Evolutionary conservation across 2,329 filamentous ascomycete species (phyloP), one percentile per base, ranked within the genome.

Genomic region (Alternaria atra): DNA sequence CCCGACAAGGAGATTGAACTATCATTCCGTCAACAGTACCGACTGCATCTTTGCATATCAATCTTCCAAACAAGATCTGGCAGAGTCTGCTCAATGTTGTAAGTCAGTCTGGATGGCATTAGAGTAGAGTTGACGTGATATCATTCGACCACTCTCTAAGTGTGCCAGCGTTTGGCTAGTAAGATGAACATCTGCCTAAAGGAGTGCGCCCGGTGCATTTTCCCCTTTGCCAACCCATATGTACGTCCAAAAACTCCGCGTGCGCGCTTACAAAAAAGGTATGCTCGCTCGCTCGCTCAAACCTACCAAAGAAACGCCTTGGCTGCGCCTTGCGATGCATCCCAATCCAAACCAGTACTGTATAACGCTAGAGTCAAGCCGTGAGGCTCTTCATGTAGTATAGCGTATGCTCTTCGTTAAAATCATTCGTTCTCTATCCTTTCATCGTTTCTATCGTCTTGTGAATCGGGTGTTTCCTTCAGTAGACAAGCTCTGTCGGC

Each of bases 221-320:
- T 34, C 7, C 23, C 35, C 43, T 34, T 47, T 17, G 1, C 52
- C 40, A 25, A 30, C 27, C 55, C 48, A 47, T 52, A 30, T 58
- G 40, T 53, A 58, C 48, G 47, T 58, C 34, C 40, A 13, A 7
- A 58, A 58, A 58, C 54, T 61, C 58, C 58, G n/a, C 30, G n/a
- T 15, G 39, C 37, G 25, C 40, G 32, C 27, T 58, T 13, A 61
- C 9, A 42, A 6, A 52, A 7, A 10, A 53, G 39, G 20, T 5
- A 50, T 35, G 46, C 20, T 25, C 20, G 46, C 46, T 46, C 27
- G 53, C 53, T 52, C 47, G 25, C 34, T 34, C 55, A 58, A 27
- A 25, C 15, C n/a, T 27, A 23, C 37, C 23, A 51, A 5, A 23
- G 23, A 37, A 55, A 59, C 52, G 55, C 60, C 60, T 34, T 52